Base-by-base conservation (phyloP, 2,329 filamentous ascomycete genomes). In the Aspergillus sp. region DNA sequence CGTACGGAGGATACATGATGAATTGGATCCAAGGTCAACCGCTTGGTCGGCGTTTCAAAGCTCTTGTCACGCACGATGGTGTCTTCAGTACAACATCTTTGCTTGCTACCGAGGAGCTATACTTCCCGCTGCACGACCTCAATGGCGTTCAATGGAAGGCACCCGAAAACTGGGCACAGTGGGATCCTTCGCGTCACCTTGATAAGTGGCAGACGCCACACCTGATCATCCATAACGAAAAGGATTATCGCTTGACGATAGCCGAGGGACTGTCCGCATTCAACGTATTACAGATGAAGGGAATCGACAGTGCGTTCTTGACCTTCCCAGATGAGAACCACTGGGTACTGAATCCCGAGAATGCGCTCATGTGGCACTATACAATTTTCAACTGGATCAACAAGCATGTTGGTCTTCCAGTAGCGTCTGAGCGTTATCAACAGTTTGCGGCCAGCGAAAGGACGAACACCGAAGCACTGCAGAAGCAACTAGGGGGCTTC, bases 321-420 rank as follows among this genome's bases (percentile, higher is more conserved):
- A 88, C 86, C 18, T 96, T 96, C 70, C 90, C 91, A 0, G 91
- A 90, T 68, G 89, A 91, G 73, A 85, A 87, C 50, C 87, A 90
- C 66, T 89, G 91, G 91, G 92, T 97, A 4, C 70, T 96, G 53
- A 96, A 96, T 71, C 90, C 89, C 0, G 93, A 97, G 75, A 98
- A 98, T 73, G 89, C 87, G 3, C 78, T 97, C 17, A 82, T 96
- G 18, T 98, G 95, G 95, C 92, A 98, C 68, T 84, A 84, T 55
- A 89, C 91, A 57, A 92, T 98, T 15, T 70, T 97, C 30, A 85
- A 85, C 55, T 97, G 90, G 86, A 85, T 89, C 64, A 86, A 86
- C 68, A 79, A 79, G 61, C 80, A 84, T 68, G 80, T 79, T 2
- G 84, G 83, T 1, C 65, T 86, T 56, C 74, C 78, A 22, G 70